Conservation (phyloP, 352 stramenopile species). For the Phytophthora pini region DNA sequence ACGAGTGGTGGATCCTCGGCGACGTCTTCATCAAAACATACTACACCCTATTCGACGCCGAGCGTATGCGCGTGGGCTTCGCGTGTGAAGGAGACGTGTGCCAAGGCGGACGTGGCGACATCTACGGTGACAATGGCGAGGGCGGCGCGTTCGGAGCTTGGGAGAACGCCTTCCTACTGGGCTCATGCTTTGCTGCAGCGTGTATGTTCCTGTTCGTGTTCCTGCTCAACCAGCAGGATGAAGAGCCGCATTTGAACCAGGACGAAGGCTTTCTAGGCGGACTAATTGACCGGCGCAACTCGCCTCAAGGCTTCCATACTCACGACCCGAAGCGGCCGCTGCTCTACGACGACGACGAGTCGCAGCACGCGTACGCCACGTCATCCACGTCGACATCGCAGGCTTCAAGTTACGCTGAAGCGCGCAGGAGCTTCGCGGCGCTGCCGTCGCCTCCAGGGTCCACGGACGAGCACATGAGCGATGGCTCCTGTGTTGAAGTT, state of each 20-base stretch:
- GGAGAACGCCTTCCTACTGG: constrained; percentile 73
- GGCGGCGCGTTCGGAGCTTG: constrained; percentile 50
- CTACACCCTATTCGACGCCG: constrained; percentile 92
- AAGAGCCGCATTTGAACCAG: constrained; percentile 36
- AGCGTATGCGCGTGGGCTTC: constrained; percentile 89
- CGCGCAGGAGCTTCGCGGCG: constrained; percentile 51
- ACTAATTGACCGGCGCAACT: constrained; percentile 38
- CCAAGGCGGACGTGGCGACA: constrained; percentile 69
- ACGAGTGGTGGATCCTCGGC: constrained; percentile 91
- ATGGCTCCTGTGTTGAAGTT: constrained; percentile 39
- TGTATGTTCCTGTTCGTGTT: constrained; percentile 86
- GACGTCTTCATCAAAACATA: constrained; percentile 93
- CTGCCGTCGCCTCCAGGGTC: constrained; percentile 46
- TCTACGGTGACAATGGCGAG: constrained; percentile 60
- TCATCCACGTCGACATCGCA: constrained; percentile 31
- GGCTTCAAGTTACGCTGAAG: constrained; percentile 65
- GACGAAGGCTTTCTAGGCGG: constrained; percentile 35
- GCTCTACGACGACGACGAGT: constrained; percentile 49
- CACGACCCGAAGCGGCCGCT: constrained; percentile 76
- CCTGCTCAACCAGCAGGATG: constrained; percentile 81
- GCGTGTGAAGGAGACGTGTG: constrained; percentile 85
- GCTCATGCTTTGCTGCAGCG: constrained; percentile 73
- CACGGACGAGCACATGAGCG: constrained; percentile 22
- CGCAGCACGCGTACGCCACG: constrained; percentile 26
- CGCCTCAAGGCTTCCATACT: constrained; percentile 22